Evolutionary conservation across 2,329 filamentous ascomycete species (phyloP).

Genomic region (Fusarium odoratissimum): DNA sequence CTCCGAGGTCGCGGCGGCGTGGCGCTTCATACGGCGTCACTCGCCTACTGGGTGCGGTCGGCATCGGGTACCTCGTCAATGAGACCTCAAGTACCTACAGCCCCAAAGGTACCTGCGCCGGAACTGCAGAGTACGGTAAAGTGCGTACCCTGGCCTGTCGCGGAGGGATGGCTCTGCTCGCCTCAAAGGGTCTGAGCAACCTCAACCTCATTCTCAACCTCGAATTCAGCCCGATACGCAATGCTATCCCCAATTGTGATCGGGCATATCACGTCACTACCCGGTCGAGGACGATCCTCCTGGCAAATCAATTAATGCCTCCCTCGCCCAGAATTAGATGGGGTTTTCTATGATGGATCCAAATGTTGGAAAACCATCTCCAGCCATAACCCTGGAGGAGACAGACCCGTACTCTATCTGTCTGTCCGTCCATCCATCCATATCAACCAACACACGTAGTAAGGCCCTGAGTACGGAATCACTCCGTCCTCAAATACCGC

Average conservation of each 20-base stretch:
- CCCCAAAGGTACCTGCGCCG: slow-evolving; percentile 15
- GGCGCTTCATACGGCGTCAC: slow-evolving; percentile 46
- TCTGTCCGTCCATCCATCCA: neutral
- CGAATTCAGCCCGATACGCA: slow-evolving; percentile 14
- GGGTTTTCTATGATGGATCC: neutral
- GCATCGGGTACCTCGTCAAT: slow-evolving; percentile 13
- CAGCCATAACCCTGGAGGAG: slow-evolving; percentile 15
- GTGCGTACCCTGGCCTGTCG: slow-evolving; percentile 11
- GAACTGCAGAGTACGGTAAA: slow-evolving; percentile 5
- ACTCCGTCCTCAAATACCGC: slow-evolving; percentile 10
- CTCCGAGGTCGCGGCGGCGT: slow-evolving; percentile 38
- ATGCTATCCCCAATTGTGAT: slow-evolving; percentile 8
- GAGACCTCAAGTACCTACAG: slow-evolving; percentile 25
- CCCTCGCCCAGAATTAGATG: slow-evolving; percentile 6
- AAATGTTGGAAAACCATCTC: slow-evolving; percentile 10
- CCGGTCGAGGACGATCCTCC: slow-evolving; percentile 1
- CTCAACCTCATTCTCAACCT: slow-evolving; percentile 26
- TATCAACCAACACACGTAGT: neutral
- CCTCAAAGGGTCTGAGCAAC: slow-evolving; percentile 28
- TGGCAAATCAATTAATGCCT: neutral
- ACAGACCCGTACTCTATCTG: neutral
- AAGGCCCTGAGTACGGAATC: slow-evolving; percentile 18
- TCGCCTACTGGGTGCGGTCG: slow-evolving; percentile 22
- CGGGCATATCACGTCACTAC: slow-evolving; percentile 29
- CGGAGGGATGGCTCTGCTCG: slow-evolving; percentile 1